phyloP scores from a whole-genome alignment of 495 filamentous ascomycete species.

The Penicillium robsamsonii region DNA sequence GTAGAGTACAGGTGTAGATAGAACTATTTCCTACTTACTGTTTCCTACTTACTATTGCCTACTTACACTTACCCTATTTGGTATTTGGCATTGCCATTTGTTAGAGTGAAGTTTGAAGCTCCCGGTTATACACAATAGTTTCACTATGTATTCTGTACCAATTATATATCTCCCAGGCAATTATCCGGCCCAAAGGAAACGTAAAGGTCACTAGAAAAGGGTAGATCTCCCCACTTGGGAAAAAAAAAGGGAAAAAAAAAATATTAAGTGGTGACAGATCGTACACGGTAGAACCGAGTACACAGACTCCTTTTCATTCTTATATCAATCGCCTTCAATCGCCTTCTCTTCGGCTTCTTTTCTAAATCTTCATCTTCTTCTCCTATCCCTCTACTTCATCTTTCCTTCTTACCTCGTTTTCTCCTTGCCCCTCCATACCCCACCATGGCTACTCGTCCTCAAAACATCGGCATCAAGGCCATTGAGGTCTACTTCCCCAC shows the following conservation, averaged over 20 bases:
- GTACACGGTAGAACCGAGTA: conserved; percentile 38
- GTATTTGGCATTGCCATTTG: too few species aligned
- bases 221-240: conserved; percentile 7
- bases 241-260: conserved; percentile 17
- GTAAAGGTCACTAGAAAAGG: not conserved
- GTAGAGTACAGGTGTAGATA: not conserved
- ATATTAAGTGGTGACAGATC: conserved; percentile 29
- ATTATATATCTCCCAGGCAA: not conserved
- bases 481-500: conserved; percentile 98
- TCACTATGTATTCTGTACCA: not conserved
- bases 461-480: conserved; percentile 99
- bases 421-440: conserved; percentile 21
- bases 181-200: conserved; percentile 10
- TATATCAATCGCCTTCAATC: conserved; percentile 1
- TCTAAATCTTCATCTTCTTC: not conserved
- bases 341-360: conserved; percentile 1
- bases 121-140: not conserved
- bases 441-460: conserved; percentile 82
- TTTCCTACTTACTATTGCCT: not conserved
- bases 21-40: not conserved
- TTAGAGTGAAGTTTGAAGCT: not conserved
- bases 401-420: not conserved
- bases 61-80: too few species aligned
- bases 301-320: conserved; percentile 19
- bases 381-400: conserved; percentile 3